Conservation (phyloP, 2,329 filamentous ascomycete species). For the Metarhizium album region DNA sequence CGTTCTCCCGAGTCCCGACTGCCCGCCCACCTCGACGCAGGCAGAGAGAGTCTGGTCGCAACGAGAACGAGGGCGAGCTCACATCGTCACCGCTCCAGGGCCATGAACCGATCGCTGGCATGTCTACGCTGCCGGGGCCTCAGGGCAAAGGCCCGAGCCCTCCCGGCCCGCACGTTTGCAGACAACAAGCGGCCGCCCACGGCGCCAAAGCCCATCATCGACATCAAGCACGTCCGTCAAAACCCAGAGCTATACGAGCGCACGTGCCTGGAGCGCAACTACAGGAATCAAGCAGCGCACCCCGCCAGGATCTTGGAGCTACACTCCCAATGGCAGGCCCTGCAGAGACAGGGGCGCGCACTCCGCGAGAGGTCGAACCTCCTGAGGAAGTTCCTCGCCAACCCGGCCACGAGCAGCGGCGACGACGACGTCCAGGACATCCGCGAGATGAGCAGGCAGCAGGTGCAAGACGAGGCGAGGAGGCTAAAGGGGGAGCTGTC, state of each 20-base stretch:
- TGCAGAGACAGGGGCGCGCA: slow-evolving; percentile 48
- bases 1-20: no score
- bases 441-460: slow-evolving; percentile 30
- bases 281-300: slow-evolving; percentile 44
- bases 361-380: slow-evolving; percentile 58
- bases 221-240: slow-evolving; percentile 83
- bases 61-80: not conserved
- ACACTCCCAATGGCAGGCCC: slow-evolving; percentile 45
- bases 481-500: slow-evolving; percentile 52
- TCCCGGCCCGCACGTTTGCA: slow-evolving; percentile 13
- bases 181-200: slow-evolving; percentile 46
- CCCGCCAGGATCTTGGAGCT: slow-evolving; percentile 45
- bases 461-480: slow-evolving; percentile 53
- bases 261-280: slow-evolving; percentile 82
- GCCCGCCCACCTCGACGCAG: no score
- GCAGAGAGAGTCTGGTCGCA: not conserved
- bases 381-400: slow-evolving; percentile 43
- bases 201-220: slow-evolving; percentile 68
- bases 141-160: slow-evolving; percentile 8
- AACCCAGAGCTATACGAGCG: slow-evolving; percentile 69
- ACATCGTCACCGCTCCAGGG: slow-evolving; percentile 7
- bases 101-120: slow-evolving; percentile 21
- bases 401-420: slow-evolving; percentile 35
- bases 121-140: slow-evolving; percentile 16
- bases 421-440: slow-evolving; percentile 29